phyloP scores from a whole-genome alignment of 169 alveolate species.

The Eimeria necatrix region DNA sequence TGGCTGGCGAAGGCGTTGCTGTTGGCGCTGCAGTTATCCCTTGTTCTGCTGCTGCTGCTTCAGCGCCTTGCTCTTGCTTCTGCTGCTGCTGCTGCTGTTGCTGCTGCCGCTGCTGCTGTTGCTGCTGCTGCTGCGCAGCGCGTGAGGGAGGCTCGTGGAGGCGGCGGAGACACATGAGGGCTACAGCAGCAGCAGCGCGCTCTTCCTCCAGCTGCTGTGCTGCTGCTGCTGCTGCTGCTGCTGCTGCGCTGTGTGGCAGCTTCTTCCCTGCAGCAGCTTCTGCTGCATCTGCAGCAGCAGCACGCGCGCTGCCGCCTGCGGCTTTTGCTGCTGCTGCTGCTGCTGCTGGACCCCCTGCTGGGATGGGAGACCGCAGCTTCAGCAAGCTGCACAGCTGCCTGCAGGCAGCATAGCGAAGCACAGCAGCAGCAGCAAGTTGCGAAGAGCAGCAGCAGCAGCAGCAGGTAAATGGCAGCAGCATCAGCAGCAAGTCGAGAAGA shows the following conservation, averaged over 20 bases:
- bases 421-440: too few relatives aligned
- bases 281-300: neutral
- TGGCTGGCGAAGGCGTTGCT: neutral
- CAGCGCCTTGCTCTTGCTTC: neutral
- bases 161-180: neutral
- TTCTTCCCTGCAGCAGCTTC: neutral
- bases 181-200: constrained; percentile 31
- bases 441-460: too few relatives aligned
- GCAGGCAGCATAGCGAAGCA: neutral
- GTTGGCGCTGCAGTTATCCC: neutral
- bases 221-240: neutral
- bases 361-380: neutral
- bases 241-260: neutral
- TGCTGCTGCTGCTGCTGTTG: neutral
- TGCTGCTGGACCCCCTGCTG: neutral
- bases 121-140: neutral
- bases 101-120: neutral
- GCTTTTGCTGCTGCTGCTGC: neutral
- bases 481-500: too few relatives aligned
- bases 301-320: neutral
- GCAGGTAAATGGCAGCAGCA: too few relatives aligned
- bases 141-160: neutral
- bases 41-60: neutral
- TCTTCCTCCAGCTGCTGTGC: neutral
- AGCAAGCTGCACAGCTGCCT: constrained; percentile 19